These are phyloP conservation scores for Aspergillus sp. DNA, from an alignment of 2,329 filamentous ascomycete species.

Conservation along the genomic window DNA sequence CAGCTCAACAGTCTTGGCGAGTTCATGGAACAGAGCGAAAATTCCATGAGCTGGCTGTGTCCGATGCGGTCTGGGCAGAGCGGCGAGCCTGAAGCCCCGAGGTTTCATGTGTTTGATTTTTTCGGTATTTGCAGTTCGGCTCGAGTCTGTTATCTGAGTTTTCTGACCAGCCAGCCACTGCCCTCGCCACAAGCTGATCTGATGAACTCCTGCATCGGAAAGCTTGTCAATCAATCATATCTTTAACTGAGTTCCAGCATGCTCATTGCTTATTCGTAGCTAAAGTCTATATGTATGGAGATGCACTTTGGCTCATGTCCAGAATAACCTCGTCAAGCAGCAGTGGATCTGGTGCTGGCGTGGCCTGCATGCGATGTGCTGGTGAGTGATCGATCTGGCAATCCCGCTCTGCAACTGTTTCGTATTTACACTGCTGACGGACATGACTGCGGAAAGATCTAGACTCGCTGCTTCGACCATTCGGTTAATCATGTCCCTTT, in stretches of 20 bases:
- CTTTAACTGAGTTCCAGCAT: background rate
- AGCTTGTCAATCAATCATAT: constrained; percentile 3
- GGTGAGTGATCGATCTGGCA: background rate
- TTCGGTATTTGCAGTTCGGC: background rate
- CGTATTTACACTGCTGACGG: background rate
- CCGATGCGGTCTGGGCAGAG: background rate
- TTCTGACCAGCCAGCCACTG: background rate
- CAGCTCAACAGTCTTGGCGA: constrained; percentile 25
- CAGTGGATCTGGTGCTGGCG: background rate
- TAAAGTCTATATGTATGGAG: background rate
- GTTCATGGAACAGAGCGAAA: background rate
- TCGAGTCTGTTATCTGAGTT: background rate
- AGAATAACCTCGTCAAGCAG: background rate
- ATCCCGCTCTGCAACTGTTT: background rate
- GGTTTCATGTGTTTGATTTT: constrained; percentile 6
- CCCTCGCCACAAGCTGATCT: background rate
- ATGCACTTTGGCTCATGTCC: background rate
- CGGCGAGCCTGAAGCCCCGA: background rate
- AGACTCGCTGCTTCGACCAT: background rate
- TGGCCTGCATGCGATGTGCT: background rate
- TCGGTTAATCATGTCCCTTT: background rate
- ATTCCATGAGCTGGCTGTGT: background rate
- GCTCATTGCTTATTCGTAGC: background rate
- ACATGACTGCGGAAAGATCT: too few relatives aligned
- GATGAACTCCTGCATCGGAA: background rate